phyloP scores from a whole-genome alignment of 768 basidiomycete species.

The Lyophyllum decastes region DNA sequence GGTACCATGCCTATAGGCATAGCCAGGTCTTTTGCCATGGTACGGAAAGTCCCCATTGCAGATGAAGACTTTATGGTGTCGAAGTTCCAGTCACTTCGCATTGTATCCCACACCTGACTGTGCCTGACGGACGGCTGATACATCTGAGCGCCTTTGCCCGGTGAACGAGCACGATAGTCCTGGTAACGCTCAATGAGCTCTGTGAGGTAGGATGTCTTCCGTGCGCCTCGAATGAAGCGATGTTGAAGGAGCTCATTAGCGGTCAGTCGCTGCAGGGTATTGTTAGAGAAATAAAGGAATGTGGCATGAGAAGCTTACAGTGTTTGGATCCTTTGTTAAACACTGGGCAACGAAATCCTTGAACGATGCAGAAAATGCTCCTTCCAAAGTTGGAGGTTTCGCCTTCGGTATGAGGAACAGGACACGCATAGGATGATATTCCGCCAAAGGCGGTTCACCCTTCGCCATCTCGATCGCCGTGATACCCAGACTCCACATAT shows the following conservation, averaged over 20 bases:
- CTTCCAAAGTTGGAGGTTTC: slow-evolving; percentile 88
- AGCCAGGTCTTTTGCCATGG: slow-evolving; percentile 65
- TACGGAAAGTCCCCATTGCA: slow-evolving; percentile 78
- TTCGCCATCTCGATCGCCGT: slow-evolving; percentile 98
- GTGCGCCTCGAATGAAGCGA: slow-evolving; percentile 84
- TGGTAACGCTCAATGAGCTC: slow-evolving; percentile 90
- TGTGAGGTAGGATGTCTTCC: slow-evolving; percentile 78
- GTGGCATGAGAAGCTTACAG: slow-evolving; percentile 45
- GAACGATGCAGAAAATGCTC: slow-evolving; percentile 80
- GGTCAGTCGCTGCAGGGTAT: slow-evolving; percentile 69
- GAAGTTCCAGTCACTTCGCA: slow-evolving; percentile 95
- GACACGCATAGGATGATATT: slow-evolving; percentile 99
- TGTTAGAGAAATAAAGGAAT: slow-evolving; percentile 14
- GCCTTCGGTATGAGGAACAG: slow-evolving; percentile 98
- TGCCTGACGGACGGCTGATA: slow-evolving; percentile 61
- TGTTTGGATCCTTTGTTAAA: slow-evolving; percentile 87
- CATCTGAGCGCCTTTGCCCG: slow-evolving; percentile 54
- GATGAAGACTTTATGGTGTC: slow-evolving; percentile 77
- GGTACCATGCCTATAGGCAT: slow-evolving; percentile 58
- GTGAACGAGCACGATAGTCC: slow-evolving; percentile 67
- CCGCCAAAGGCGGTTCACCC: slow-evolving; percentile 93
- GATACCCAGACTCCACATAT: slow-evolving; percentile 98
- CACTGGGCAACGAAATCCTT: slow-evolving; percentile 92
- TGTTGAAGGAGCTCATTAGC: slow-evolving; percentile 94
- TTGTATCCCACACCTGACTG: slow-evolving; percentile 73